These are phyloP conservation scores for Cruciata laevipes DNA, from an alignment of 257 asterid species.

Conservation along the genomic window DNA sequence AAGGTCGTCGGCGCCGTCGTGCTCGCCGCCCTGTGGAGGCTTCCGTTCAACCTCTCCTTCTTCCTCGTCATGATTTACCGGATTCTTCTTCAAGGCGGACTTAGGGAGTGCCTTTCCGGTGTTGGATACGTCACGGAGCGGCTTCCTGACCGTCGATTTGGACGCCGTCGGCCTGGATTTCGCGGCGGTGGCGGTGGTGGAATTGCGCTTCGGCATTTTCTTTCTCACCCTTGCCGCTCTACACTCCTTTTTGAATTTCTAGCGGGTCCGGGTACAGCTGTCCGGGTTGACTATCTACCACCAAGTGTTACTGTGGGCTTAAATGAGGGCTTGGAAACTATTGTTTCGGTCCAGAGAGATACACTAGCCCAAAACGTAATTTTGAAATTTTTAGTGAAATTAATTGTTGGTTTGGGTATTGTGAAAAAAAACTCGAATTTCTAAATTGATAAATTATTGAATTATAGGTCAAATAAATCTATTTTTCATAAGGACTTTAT, in stretches of 20 bases:
- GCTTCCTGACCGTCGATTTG: constrained; percentile 40
- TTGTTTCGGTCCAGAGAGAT: neutral
- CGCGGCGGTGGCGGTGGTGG: constrained; percentile 4
- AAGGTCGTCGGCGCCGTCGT: constrained; percentile 22
- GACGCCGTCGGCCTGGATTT: constrained; percentile 25
- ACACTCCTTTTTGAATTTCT: constrained; percentile 5
- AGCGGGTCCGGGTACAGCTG: neutral
- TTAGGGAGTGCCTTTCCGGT: constrained; percentile 10
- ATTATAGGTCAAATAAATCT: too few relatives aligned
- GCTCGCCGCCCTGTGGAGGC: constrained; percentile 14
- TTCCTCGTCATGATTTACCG: constrained; percentile 8
- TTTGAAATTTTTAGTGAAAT: too few relatives aligned
- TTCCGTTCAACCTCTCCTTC: constrained; percentile 20
- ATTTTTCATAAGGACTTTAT: too few relatives aligned
- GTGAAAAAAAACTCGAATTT: too few relatives aligned
- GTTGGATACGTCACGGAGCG: constrained; percentile 56
- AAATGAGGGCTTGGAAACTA: neutral
- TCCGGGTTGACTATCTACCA: too few relatives aligned
- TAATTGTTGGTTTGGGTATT: too few relatives aligned
- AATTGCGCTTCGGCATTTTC: constrained; percentile 37
- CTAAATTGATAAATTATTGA: too few relatives aligned
- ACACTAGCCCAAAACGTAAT: neutral
- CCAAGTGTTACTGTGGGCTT: neutral
- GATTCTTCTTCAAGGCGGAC: constrained; percentile 2
- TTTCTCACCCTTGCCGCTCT: neutral